Evolutionary conservation across 495 filamentous ascomycete genomes (phyloP), one percentile per base, ranked within the genome.

Genomic region (Oidiodendron maius): DNA sequence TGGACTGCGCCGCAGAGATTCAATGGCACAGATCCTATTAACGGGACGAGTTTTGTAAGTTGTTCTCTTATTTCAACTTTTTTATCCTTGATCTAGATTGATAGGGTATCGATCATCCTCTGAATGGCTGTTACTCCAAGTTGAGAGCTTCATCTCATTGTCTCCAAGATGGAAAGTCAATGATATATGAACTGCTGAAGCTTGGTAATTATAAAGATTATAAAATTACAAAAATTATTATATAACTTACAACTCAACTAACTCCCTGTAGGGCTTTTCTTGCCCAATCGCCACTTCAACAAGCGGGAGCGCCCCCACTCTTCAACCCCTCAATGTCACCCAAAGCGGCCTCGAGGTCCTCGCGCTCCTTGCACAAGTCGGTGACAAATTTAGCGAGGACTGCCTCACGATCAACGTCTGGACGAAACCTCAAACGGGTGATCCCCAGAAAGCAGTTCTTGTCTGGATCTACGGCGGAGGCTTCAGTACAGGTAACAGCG

Each of bases 351-450:
- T 58, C 6, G 18, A 9, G 26, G 26, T 26, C 11, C 15, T 51
- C 0, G 12, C 4, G n/a, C 17, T 46, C 4, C 17, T 57, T 34
- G 35, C 40, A 8, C 43, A 46, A 3, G 28, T 9, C 10, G 15
- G 2, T 2, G 46, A n/a, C 2, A 32, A n/a, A 17, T 54, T 48
- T 13, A 51, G 60, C 46, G 79, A 83, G 50, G 75, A 81, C 57
- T 81, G 78, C 49, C 58, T 82, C 4, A 67, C 63, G 4, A 52
- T 81, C 12, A 71, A 70, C 50, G 56, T 83, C 35, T 81, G 75
- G 74, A 59, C 60, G 3, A 56, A 52, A 25, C 57, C 65, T 43
- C 61, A 35, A 60, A 62, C 15, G 48, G 66, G 46, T 50, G 54
- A 40, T 52, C 22, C 30, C 2, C 35, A 46, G 17, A 65, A 39